A percentile compares a stretch with the other conserved stretches of the same genome.
These are phyloP conservation scores for Fusarium sterilihyphosum DNA, from an alignment of 2,329 filamentous ascomycete genomes.

Conservation along the genomic window DNA sequence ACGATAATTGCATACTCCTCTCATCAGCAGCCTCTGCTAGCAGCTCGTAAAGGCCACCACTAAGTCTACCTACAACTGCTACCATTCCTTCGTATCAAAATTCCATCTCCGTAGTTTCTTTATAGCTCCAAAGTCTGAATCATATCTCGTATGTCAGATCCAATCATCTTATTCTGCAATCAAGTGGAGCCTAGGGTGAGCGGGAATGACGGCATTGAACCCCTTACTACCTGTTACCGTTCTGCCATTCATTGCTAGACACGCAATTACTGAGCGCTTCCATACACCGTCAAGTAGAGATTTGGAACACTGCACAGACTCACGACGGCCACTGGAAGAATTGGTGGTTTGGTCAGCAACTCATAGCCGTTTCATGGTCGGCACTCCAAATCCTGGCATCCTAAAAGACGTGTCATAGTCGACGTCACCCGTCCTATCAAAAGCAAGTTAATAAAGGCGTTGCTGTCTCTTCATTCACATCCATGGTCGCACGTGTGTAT, in stretches of 20 bases:
- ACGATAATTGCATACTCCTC: neutral
- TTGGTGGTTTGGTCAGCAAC: neutral
- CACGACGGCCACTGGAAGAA: neutral
- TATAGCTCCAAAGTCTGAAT: neutral
- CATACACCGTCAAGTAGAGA: neutral
- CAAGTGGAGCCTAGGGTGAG: slow-evolving; percentile 21
- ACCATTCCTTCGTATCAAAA: neutral
- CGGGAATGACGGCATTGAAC: slow-evolving; percentile 26
- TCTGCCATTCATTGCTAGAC: neutral
- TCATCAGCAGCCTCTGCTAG: no score
- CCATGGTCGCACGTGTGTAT: slow-evolving; percentile 8
- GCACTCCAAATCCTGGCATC: neutral
- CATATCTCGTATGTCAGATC: neutral
- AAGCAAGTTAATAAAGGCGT: neutral
- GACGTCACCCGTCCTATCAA: slow-evolving; percentile 20
- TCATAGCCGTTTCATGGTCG: neutral
- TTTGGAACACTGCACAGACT: neutral
- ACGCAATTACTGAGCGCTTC: slow-evolving; percentile 7
- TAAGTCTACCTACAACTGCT: neutral
- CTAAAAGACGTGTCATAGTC: slow-evolving; percentile 15
- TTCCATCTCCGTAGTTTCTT: neutral
- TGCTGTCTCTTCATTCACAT: slow-evolving; percentile 3
- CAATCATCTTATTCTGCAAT: slow-evolving; percentile 7
- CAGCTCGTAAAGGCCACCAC: neutral
- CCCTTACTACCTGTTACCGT: slow-evolving; percentile 1